These are phyloP conservation scores for Fusarium camptoceras DNA, from an alignment of 2,329 filamentous ascomycete species.

Conservation along the genomic window DNA sequence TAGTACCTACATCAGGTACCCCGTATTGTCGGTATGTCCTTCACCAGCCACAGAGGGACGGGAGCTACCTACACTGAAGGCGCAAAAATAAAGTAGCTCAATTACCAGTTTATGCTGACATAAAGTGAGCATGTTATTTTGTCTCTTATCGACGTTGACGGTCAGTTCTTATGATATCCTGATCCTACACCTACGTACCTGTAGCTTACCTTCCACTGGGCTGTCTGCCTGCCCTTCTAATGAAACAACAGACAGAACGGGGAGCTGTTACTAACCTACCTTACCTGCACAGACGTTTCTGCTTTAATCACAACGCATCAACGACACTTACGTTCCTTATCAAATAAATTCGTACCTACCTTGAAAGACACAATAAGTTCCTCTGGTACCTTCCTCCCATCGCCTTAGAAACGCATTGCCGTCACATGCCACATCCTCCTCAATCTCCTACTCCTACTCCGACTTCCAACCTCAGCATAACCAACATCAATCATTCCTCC, in stretches of 20 bases:
- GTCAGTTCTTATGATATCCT: background rate
- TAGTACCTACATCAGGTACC: background rate
- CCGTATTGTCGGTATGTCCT: background rate
- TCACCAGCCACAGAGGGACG: slow-evolving; percentile 12
- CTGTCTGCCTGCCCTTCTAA: background rate
- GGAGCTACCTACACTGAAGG: background rate
- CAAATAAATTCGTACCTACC: background rate
- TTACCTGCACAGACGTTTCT: slow-evolving; percentile 13
- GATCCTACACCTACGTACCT: background rate
- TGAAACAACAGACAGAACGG: background rate
- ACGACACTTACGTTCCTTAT: background rate
- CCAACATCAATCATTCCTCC: slow-evolving; percentile 53
- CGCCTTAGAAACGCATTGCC: slow-evolving; percentile 3
- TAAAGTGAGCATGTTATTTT: background rate
- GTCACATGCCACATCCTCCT: slow-evolving; percentile 60
- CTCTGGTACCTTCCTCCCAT: background rate
- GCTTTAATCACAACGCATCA: slow-evolving; percentile 13
- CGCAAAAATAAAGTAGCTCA: background rate
- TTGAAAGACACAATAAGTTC: background rate
- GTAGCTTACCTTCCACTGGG: background rate
- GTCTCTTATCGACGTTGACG: background rate
- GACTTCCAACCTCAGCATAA: slow-evolving; percentile 58
- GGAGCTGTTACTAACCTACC: background rate
- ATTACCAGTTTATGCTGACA: background rate
- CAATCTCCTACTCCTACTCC: slow-evolving; percentile 61